These are phyloP conservation scores for Tolypocladium pustulatum DNA, from an alignment of 2,329 filamentous ascomycete genomes.

Conservation along the genomic window DNA sequence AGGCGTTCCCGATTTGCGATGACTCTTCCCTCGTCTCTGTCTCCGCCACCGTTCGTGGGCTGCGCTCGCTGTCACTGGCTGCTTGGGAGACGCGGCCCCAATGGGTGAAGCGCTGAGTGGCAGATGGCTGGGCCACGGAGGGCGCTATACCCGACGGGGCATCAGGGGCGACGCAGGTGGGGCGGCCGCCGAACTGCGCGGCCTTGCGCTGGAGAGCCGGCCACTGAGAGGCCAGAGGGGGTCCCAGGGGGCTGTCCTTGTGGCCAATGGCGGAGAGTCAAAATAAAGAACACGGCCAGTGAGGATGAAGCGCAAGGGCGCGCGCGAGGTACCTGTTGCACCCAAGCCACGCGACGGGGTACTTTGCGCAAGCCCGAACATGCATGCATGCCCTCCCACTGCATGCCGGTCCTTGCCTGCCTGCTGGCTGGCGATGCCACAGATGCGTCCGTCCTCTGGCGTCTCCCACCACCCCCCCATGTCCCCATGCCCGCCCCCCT, in stretches of 20 bases:
- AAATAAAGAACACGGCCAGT: background rate
- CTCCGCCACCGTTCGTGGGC: background rate
- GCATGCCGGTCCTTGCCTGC: no score
- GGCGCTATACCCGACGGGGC: background rate
- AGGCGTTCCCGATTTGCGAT: background rate
- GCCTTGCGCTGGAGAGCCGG: background rate
- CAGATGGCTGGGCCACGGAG: background rate
- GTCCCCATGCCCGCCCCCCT: background rate
- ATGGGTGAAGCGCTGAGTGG: background rate
- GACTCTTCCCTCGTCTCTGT: background rate
- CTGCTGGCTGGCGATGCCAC: background rate
- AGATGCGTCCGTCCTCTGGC: no score
- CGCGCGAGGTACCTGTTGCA: background rate
- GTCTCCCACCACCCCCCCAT: background rate
- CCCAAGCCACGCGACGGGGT: background rate
- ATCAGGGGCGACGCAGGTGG: conserved; percentile 1
- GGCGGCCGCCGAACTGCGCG: background rate
- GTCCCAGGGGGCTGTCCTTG: background rate
- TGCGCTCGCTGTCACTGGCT: background rate
- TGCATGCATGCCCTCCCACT: no score
- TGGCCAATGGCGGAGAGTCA: background rate
- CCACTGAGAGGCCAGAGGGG: background rate
- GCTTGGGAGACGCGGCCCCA: background rate
- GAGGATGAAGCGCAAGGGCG: background rate
- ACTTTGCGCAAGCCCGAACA: background rate